Base-by-base conservation (phyloP, 106 monocot genomes). In the Dendrobium nobile region DNA sequence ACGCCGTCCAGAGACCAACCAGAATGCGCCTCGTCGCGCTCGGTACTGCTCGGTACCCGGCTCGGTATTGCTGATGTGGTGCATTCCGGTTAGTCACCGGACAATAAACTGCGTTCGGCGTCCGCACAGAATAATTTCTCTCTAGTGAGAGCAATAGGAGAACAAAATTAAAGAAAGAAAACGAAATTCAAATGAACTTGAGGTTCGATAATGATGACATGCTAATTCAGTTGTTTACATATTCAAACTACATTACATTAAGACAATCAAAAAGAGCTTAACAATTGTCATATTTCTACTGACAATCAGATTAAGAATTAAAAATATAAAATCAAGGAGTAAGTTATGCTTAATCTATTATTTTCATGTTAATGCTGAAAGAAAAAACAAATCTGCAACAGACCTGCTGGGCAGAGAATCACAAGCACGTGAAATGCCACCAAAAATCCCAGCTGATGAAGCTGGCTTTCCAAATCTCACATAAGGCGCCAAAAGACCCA, bases 371-470 rank as follows among this genome's bases (percentile, higher is more conserved):
- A 24, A 24, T 33, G 72, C 0, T 40, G 13, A 33, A 37, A 8
- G 15, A 22, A 33, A 72, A 16, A 33, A 8, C 15, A 72, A 72
- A 72, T 15, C 37, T 13, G 41, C 40, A 18, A 65, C 51, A 77
- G 64, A 95, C 95, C 95, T 95, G 88, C 95, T 95, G 47, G 95
- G 95, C 67, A 95, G 85, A 86, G 90, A 82, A 81, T 78, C 86
- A 73, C 79, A 90, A 65, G 77, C 80, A 61, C 84, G 80, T 47
- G 70, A 75, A 26, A 95, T 72, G 83, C 82, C 81, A 54, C 78
- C 79, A 73, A 90, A 86, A 13, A 88, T 79, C 0, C 95, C 92
- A 0, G 77, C 78, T 4, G 92, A 86, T 3, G 83, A 64, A 31
- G 90, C 78, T 41, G 90, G 85, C 78, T 81, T 84, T 28, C 90